Conservation (phyloP, 129 eudicot genomes). For the Calendula officinalis region DNA sequence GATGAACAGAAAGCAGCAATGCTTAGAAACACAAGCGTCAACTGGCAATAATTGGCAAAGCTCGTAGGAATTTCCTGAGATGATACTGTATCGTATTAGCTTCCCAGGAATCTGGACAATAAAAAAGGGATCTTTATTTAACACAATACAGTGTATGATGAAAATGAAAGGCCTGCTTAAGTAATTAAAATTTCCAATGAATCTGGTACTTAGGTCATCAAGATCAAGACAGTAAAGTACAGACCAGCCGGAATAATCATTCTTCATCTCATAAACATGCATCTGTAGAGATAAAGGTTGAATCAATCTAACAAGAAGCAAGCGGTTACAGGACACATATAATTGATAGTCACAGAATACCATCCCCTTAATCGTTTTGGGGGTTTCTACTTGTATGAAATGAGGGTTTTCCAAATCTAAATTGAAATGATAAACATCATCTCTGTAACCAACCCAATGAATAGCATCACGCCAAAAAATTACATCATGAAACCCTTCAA, state of each 20-base stretch:
- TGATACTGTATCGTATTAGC: background rate
- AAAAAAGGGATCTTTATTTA: background rate
- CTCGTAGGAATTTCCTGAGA: background rate
- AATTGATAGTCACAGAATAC: background rate
- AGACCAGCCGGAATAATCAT: conserved; percentile 6
- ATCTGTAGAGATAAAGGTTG: background rate
- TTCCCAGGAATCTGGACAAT: conserved; percentile 1
- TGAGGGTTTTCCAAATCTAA: background rate
- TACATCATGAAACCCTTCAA: background rate
- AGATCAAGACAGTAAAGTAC: background rate
- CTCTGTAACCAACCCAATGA: background rate
- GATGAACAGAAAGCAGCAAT: background rate
- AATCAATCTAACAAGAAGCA: background rate
- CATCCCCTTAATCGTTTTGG: background rate
- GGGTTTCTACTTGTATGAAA: conserved; percentile 1
- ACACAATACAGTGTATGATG: background rate
- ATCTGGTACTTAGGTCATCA: background rate
- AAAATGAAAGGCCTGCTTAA: background rate
- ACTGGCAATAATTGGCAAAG: background rate
- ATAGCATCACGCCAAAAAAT: background rate
- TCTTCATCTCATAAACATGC: conserved; percentile 4
- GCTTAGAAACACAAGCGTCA: background rate
- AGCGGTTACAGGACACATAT: background rate
- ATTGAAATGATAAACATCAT: conserved; percentile 4
- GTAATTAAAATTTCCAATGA: background rate